Evolutionary conservation across 73 alveolate species (phyloP).

Genomic region (Paramecium caudatum): DNA sequence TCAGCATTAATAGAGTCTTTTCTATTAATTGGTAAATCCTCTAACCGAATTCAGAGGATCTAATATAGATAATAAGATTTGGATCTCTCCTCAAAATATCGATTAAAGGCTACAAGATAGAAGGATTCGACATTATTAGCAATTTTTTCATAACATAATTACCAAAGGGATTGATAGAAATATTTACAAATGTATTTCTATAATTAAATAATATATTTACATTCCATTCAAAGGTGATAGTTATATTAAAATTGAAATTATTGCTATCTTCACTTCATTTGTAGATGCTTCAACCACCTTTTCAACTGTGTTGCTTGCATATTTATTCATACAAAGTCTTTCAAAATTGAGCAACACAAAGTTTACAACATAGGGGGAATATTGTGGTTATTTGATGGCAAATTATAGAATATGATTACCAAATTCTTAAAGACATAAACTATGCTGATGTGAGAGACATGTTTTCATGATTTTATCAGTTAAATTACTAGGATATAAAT

Average conservation of each 20-base stretch:
- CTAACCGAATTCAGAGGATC: constrained; percentile 51
- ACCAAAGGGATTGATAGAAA: constrained; percentile 63
- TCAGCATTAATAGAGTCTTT: constrained; percentile 29
- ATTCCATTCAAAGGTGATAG: background rate
- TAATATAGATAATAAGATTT: constrained; percentile 3
- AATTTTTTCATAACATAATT: constrained; percentile 61
- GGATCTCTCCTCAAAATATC: constrained; percentile 9
- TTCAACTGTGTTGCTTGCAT: constrained; percentile 65
- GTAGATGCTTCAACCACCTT: constrained; percentile 31
- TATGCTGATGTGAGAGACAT: background rate
- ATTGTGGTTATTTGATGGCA: background rate
- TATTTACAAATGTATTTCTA: constrained; percentile 1
- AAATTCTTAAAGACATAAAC: constrained; percentile 9
- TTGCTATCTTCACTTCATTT: background rate
- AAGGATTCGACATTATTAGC: constrained; percentile 36
- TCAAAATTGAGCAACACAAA: constrained; percentile 27
- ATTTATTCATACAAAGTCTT: constrained; percentile 49
- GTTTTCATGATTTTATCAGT: constrained; percentile 26
- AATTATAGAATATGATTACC: constrained; percentile 51
- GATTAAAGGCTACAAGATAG: constrained; percentile 16
- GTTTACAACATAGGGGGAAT: background rate
- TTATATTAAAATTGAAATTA: background rate
- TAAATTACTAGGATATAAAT: background rate
- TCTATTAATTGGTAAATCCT: constrained; percentile 27
- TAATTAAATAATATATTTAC: background rate